phyloP scores from a whole-genome alignment of 306 rosid genomes.

The Corylus americana region DNA sequence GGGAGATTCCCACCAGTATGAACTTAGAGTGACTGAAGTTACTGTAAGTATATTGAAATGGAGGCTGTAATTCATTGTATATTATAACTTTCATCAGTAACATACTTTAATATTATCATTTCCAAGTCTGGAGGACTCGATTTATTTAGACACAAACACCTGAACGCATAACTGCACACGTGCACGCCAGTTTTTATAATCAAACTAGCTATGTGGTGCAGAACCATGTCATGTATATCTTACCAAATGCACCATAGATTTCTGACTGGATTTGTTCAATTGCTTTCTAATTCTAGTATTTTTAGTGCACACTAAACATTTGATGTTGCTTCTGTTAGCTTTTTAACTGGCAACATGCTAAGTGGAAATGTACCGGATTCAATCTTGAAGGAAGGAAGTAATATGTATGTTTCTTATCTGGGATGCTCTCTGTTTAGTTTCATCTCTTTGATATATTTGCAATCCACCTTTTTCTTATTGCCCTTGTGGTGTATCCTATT shows the following conservation, averaged over 20 bases:
- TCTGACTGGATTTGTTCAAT: background rate
- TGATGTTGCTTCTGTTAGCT: conserved; percentile 46
- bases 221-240: background rate
- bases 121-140: background rate
- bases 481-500: too few relatives aligned
- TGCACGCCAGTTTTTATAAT: background rate
- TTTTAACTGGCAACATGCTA: conserved; percentile 69
- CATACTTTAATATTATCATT: background rate
- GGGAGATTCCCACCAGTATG: conserved; percentile 55
- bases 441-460: too few relatives aligned
- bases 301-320: conserved; percentile 16
- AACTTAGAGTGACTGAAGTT: conserved; percentile 42
- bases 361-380: conserved; percentile 68
- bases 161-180: background rate
- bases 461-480: too few relatives aligned
- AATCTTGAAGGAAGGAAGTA: conserved; percentile 64
- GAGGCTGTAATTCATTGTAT: background rate
- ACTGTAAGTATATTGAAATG: conserved; percentile 53
- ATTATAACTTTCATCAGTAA: background rate
- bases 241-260: background rate
- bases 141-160: background rate
- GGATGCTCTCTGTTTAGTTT: conserved; percentile 11
- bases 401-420: conserved; percentile 57
- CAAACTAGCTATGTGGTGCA: background rate
- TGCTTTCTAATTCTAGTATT: conserved; percentile 20